Conservation (phyloP, 768 basidiomycete species). For the Mrakia frigida region DNA sequence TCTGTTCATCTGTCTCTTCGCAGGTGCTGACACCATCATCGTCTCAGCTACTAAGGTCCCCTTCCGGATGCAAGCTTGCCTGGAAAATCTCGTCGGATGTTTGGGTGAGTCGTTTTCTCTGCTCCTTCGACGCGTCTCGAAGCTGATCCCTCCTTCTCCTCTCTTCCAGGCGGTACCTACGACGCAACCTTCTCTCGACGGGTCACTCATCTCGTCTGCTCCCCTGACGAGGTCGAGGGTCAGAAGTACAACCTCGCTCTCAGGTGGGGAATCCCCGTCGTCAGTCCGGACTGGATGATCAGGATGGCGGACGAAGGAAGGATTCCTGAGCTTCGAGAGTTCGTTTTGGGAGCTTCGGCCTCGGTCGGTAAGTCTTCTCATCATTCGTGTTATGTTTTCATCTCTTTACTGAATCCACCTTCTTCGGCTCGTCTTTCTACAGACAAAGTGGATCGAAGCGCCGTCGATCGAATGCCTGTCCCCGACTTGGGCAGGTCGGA, state of each 20-base stretch:
- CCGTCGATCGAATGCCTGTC: background rate
- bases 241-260: conserved; percentile 70
- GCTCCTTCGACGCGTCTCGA: background rate
- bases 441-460: conserved; percentile 20
- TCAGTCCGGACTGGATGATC: conserved; percentile 65
- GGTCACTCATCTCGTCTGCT: conserved; percentile 77
- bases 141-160: conserved; percentile 48
- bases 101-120: conserved; percentile 51
- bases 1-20: conserved; percentile 6
- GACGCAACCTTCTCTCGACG: conserved; percentile 52
- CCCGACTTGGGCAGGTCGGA: background rate
- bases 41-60: conserved; percentile 74
- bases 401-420: background rate
- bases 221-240: conserved; percentile 53
- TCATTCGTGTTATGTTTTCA: background rate
- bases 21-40: conserved; percentile 56
- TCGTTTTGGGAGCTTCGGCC: conserved; percentile 3
- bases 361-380: background rate
- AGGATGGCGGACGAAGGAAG: conserved; percentile 55
- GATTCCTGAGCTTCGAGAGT: conserved; percentile 13
- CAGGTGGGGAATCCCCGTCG: conserved; percentile 73
- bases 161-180: conserved; percentile 46
- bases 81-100: conserved; percentile 61
- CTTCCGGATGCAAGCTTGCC: conserved; percentile 59
- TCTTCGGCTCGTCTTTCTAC: too few relatives aligned